These are phyloP conservation scores for Yamadazyma insecticola DNA, from an alignment of 805 yeast species.

Conservation along the genomic window DNA sequence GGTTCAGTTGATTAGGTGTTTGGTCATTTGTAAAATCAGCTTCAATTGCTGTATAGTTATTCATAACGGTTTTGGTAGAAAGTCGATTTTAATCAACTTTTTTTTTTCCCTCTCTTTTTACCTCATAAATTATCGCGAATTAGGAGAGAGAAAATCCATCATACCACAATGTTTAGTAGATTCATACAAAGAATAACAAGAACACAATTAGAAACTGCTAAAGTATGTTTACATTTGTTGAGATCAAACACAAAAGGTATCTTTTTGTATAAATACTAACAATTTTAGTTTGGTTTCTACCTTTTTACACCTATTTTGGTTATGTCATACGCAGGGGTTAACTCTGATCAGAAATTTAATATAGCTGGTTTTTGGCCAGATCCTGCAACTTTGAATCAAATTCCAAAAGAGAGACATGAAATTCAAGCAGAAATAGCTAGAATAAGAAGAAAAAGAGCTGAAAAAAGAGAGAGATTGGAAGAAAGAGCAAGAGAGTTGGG, in stretches of 20 bases:
- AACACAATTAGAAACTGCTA: conserved; percentile 41
- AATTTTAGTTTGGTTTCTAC: conserved; percentile 66
- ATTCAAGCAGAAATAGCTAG: conserved; percentile 88
- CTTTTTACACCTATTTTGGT: conserved; percentile 82
- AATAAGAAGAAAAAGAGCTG: conserved; percentile 70
- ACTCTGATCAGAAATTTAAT: conserved; percentile 83
- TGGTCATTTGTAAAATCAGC: conserved; percentile 14
- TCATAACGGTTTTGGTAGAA: conserved; percentile 2
- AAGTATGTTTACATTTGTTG: conserved; percentile 26
- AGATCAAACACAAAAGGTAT: not conserved
- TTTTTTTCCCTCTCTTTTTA: no score
- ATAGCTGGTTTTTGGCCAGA: conserved; percentile 98
- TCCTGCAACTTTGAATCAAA: conserved; percentile 83
- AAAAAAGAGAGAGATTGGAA: conserved; percentile 69
- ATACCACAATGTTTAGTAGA: conserved; percentile 21
- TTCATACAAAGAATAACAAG: conserved; percentile 35
- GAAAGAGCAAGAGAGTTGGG: conserved; percentile 67
- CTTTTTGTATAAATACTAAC: conserved; percentile 11
- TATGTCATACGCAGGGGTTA: conserved; percentile 90
- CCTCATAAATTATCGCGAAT: no score
- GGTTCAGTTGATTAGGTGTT: conserved; percentile 1
- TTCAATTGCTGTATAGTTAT: conserved; percentile 27
- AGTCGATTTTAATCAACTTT: no score
- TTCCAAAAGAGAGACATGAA: conserved; percentile 91
- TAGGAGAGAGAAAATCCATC: not conserved